Base-by-base conservation (phyloP, 2,329 filamentous ascomycete species). In the Claviceps sp. region DNA sequence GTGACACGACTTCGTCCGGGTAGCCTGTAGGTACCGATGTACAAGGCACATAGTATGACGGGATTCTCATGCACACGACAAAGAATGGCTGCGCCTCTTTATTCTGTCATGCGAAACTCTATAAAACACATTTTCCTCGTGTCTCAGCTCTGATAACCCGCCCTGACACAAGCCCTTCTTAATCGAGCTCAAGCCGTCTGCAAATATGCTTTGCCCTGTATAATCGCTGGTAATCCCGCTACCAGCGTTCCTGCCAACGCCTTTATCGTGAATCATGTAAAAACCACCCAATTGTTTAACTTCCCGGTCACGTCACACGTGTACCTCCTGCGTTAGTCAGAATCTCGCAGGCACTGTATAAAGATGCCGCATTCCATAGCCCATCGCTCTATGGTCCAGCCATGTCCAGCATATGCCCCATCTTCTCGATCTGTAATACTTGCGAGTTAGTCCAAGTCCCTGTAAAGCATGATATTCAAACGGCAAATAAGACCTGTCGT, bases 381-480 rank as follows among this genome's bases (percentile, higher is more conserved):
- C 22, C 48, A 26, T 43, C 40, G 4, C 36, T 16, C 50, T 52
- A 56, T 42, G 61, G 50, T 16, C 61, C 57, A 44, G 65, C 72
- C 72, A 81, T 76, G 47, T 82, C 76, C 41, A 86, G 64, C 81
- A 91, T 82, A 62, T 93, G 87, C 9, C 87, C 87, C 87, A 93
- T 91, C 66, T 89, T 89, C 58, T 88, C 84, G 57, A 93, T 90
- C 85, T 89, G 54, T 7, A 20, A 24, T 38, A 20, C 5, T 11
- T 20, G 9, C n/a, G 4, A 9, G 47, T 47, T 47, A 48, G 47
- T 26, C 13, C 50, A 51, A 68, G 14, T 24, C 3, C 7, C 38
- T n/a, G 16, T 20, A 18, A 16, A 41, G n/a, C 38, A 41, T 8
- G 18, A 4, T 41, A 4, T 41, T 9, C n/a, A 41, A 14, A 42